These are phyloP conservation scores for Phyllosticta paracitricarpa DNA, from an alignment of 2,329 filamentous ascomycete species.

Conservation along the genomic window DNA sequence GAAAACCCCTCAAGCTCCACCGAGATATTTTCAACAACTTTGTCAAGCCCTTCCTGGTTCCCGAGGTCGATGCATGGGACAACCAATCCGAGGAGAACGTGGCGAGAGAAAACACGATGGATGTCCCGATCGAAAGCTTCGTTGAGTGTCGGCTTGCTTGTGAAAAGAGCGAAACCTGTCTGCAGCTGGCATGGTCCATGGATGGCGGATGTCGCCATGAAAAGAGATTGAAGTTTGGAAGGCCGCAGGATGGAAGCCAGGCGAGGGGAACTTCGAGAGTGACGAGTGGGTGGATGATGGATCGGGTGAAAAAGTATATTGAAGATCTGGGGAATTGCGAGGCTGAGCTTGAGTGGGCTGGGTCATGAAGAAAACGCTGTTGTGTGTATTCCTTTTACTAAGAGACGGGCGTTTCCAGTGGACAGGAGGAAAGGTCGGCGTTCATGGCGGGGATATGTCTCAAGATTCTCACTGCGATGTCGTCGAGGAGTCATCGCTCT, in stretches of 20 bases:
- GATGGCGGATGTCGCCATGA: background rate
- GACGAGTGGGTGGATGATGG: conserved; percentile 7
- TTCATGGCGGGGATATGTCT: no score
- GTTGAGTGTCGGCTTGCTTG: conserved; percentile 25
- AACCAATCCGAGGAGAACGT: conserved; percentile 27
- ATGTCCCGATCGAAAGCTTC: conserved; percentile 9
- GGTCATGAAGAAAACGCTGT: background rate
- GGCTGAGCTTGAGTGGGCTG: background rate
- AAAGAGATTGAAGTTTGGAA: background rate
- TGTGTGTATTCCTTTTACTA: no score
- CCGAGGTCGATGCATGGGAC: conserved; percentile 18
- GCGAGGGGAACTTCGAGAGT: background rate
- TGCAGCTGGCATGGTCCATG: conserved; percentile 24
- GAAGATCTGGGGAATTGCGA: background rate
- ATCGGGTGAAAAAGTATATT: background rate
- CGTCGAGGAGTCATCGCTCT: no score
- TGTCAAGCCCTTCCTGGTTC: conserved; percentile 23
- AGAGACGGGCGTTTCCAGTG: no score
- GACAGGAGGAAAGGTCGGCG: no score
- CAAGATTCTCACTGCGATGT: no score
- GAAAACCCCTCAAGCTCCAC: background rate
- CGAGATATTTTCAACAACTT: conserved; percentile 10
- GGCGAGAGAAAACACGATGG: background rate
- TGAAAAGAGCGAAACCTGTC: conserved; percentile 22
- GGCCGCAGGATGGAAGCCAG: background rate